Evolutionary conservation across 495 filamentous ascomycete genomes (phyloP), one percentile per base, ranked within the genome.

Genomic region (Talaromyces trachyspermus): DNA sequence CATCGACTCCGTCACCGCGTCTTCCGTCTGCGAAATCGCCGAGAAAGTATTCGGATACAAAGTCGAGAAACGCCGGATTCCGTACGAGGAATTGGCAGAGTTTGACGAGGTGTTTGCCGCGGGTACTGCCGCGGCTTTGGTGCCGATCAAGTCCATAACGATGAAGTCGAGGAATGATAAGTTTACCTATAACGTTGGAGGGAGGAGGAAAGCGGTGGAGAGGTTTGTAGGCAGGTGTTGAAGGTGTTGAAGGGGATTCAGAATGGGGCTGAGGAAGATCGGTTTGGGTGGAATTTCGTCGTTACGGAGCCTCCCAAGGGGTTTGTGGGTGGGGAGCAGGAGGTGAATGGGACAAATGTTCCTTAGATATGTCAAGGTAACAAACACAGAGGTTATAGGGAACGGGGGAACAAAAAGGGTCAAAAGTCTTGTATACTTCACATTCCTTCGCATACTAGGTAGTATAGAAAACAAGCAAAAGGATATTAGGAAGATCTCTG

Each of bases 81-180:
- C 78, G 51, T 91, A 91, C 62, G 72, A 78, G n/a, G 91, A 98
- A 52, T 69, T 96, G 7, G 59, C 66, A 11, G 59, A 65, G 5
- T 96, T 97, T 66, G 72, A 71, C 37, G 92, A 98, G 63, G 81
- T 98, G 15, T 76, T 95, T 66, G 92, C 91, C 3, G 89, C 88
- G 1, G 92, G 92, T 0, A 98, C 92, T 1, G 92, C 92, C 4
- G 92, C 91, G 0, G 86, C 88, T 1, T 69, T 98, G 35, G 89
- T 96, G 8, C 92, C 92, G 1, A 88, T 98, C 58, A 81, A 81
- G 43, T 89, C 84, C 41, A 95, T 98, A 53, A 87, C 85, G 1
- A 81, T 85, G 59, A 76, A 73, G 52, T 78, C 76, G 3, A 74
- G 57, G 8, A 62, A 68, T n/a, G 84, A 90, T 50, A 85, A 76